Evolutionary conservation across 2,329 filamentous ascomycete species (phyloP).

Genomic region (Neofusicoccum kwambonambiense): DNA sequence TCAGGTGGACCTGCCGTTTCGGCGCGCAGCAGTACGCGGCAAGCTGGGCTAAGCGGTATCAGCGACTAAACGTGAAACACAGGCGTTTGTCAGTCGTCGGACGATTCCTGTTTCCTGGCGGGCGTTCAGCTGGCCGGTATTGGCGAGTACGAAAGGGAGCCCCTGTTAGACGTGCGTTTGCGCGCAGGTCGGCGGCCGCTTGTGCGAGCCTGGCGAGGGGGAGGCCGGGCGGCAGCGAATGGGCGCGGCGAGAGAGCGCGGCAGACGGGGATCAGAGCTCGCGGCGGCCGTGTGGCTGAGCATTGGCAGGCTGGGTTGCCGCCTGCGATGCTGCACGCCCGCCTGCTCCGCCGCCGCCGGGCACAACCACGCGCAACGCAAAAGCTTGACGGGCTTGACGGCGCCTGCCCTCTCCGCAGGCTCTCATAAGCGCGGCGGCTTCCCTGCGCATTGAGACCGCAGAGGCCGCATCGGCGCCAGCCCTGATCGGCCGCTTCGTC

Average conservation of each 20-base stretch:
- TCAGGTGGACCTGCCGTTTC: too few species aligned
- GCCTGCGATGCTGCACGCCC: not conserved
- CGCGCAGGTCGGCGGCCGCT: not conserved
- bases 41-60: not conserved
- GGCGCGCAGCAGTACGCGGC: not conserved
- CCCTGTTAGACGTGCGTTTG: not conserved
- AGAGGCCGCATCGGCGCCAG: too few species aligned
- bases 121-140: not conserved
- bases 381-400: not conserved
- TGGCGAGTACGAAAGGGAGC: not conserved
- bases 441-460: not conserved
- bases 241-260: not conserved
- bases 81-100: not conserved
- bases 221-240: not conserved
- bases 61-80: constrained; percentile 6
- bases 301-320: not conserved
- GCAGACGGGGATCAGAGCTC: not conserved
- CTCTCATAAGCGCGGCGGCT: not conserved
- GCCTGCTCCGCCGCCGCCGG: not conserved
- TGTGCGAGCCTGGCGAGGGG: constrained; percentile 1
- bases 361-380: not conserved
- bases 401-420: not conserved
- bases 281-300: not conserved
- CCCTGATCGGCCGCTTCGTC: not conserved
- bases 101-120: not conserved